Conservation (phyloP, 2,329 filamentous ascomycete species). For the Monosporascus sp. region DNA sequence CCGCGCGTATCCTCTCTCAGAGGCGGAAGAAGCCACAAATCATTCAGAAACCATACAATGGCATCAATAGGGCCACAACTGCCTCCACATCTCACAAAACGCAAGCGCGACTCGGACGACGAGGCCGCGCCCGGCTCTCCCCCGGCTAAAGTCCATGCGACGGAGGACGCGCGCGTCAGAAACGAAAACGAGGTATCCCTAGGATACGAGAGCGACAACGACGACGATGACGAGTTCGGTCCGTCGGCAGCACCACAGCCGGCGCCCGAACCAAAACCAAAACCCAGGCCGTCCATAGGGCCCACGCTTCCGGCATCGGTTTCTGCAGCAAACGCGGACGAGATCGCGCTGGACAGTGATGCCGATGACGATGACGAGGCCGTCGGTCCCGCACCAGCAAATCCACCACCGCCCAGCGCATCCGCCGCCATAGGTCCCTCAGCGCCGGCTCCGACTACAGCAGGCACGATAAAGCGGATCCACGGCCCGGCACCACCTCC, state of each 20-base stretch:
- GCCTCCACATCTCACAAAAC: constrained; percentile 62
- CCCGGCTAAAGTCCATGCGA: constrained; percentile 39
- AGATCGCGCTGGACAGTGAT: constrained; percentile 41
- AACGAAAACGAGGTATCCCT: constrained; percentile 39
- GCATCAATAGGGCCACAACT: constrained; percentile 66
- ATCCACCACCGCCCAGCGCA: constrained; percentile 4
- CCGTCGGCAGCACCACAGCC: neutral
- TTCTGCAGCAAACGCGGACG: constrained; percentile 35
- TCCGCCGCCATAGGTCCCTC: neutral
- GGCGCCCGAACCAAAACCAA: constrained; percentile 9
- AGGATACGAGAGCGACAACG: constrained; percentile 11
- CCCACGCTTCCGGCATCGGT: constrained; percentile 11
- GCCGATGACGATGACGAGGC: constrained; percentile 30
- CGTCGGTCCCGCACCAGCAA: constrained; percentile 25
- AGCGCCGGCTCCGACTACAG: constrained; percentile 3
- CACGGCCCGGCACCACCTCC: constrained; percentile 41
- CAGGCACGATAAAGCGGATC: constrained; percentile 24
- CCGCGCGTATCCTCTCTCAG: neutral
- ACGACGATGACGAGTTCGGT: constrained; percentile 12
- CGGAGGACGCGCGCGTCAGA: constrained; percentile 32
- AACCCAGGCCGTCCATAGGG: constrained; percentile 6
- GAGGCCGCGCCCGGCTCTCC: constrained; percentile 34
- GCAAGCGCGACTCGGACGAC: constrained; percentile 50
- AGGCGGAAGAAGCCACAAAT: neutral
- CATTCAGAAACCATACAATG: constrained; percentile 40